Percentiles rank a stretch among this genome's conserved stretches.
Evolutionary conservation across 2,329 filamentous ascomycete species (phyloP).

Genomic region (Verruconis gallopava): DNA sequence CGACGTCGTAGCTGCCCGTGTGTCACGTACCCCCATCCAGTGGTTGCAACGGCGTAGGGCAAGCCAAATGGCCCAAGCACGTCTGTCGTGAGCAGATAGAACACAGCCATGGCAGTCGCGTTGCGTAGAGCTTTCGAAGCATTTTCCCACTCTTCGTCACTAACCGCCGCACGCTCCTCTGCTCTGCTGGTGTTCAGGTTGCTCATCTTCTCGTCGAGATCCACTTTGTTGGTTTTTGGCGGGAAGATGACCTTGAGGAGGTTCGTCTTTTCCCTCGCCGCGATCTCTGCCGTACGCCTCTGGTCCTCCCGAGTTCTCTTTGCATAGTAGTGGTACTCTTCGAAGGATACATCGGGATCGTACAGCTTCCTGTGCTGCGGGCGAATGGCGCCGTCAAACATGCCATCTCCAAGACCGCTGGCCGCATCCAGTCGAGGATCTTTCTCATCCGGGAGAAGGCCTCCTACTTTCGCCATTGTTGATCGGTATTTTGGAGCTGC

Average conservation of each 20-base stretch:
- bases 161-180: constrained; percentile 10
- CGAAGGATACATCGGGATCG: constrained; percentile 15
- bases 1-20: no score
- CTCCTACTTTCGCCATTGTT: background rate
- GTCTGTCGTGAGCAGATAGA: constrained; percentile 35
- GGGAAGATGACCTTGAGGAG: constrained; percentile 3
- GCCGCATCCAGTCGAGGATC: background rate
- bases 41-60: constrained; percentile 11
- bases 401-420: background rate
- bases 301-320: constrained; percentile 13
- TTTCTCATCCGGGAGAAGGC: background rate
- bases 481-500: no score
- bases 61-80: constrained; percentile 25
- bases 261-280: constrained; percentile 5
- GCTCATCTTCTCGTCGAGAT: background rate
- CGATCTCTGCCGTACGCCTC: background rate
- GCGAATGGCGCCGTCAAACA: background rate
- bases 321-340: constrained; percentile 17
- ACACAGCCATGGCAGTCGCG: constrained; percentile 24
- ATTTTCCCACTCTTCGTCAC: constrained; percentile 22
- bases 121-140: constrained; percentile 23
- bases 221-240: background rate
- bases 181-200: background rate
- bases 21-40: constrained; percentile 5
- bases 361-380: constrained; percentile 8